Evolutionary conservation across 441 rosid species (phyloP), one percentile per base, ranked within the genome.

Genomic region (Populus hybrid): DNA sequence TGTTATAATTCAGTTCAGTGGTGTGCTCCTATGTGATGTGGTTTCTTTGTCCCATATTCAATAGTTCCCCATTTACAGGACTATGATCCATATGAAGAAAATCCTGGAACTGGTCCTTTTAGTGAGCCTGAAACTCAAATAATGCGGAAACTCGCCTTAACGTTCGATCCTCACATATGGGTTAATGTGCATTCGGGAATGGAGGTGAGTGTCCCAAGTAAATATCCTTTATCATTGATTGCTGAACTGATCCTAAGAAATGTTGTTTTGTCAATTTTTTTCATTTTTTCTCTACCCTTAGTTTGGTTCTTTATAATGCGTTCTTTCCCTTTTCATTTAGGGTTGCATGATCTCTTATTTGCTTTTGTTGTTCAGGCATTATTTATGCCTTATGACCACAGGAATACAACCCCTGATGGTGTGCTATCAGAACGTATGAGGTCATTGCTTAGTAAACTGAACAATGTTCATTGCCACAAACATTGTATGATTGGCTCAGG

Each of bases 361-460:
- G 20, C n/a, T 32, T 46, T 61, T 10, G 42, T 65, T 16, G 30
- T 81, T 68, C 82, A 96, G 98, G 98, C 98, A 38, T 83, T 96
- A 57, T 96, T 96, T 83, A 96, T 96, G 99, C 99, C 99, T 8
- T 93, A 94, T 78, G 99, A 96, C 86, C 98, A 96, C 86, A 94
- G 85, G 86, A 96, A 96, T 81, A 87, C 85, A 42, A 94, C 98
- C 36, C 99, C 99, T 24, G 85, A 77, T 18, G 98, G 97, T 74
- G 81, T 87, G 72, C 84, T 90, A 36, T 88, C 95, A 0, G 79
- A 78, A 69, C 82, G 42, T 71, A 96, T 96, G 98, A 87, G 88
- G 79, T 78, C 85, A 28, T 75, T 96, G 90, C 98, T 96, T 65
- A 91, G 89, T 82, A 83, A 90, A 81, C 80, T 96, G 75, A 93